Conservation (phyloP, 805 yeast genomes). For the Saccharomycopsis sp. region DNA sequence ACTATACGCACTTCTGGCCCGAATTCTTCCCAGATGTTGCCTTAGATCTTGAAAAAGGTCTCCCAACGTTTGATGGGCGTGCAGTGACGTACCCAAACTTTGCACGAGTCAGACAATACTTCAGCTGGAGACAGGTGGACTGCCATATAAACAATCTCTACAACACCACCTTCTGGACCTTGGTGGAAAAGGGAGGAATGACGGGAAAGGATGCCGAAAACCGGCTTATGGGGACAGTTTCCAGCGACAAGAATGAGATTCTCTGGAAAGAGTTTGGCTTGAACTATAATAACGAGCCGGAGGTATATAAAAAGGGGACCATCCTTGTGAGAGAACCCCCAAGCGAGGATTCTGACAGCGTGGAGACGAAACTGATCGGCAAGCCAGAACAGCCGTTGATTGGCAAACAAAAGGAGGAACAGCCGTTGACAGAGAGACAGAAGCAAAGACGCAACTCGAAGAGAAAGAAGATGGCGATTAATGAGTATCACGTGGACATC, state of each 20-base stretch:
- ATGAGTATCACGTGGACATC: slow-evolving; percentile 49
- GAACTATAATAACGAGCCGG: slow-evolving; percentile 88
- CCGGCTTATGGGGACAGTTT: slow-evolving; percentile 64
- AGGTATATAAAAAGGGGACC: slow-evolving; percentile 82
- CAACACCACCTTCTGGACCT: slow-evolving; percentile 87
- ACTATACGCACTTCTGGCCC: slow-evolving; percentile 66
- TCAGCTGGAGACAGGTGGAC: slow-evolving; percentile 94
- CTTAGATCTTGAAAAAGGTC: slow-evolving; percentile 29
- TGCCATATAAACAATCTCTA: slow-evolving; percentile 93
- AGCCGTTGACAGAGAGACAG: neutral
- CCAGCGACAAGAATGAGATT: slow-evolving; percentile 85
- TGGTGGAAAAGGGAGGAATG: slow-evolving; percentile 63
- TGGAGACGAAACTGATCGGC: too few species aligned
- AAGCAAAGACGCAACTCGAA: slow-evolving; percentile 41
- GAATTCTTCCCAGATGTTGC: slow-evolving; percentile 43
- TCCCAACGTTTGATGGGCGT: slow-evolving; percentile 89
- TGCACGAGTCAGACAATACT: slow-evolving; percentile 62
- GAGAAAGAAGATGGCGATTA: slow-evolving; percentile 41
- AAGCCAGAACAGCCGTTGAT: slow-evolving; percentile 15
- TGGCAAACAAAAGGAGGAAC: neutral
- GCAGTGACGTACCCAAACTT: slow-evolving; percentile 78
- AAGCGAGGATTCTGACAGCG: too few species aligned
- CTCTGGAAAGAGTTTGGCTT: slow-evolving; percentile 70
- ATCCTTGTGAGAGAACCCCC: slow-evolving; percentile 44
- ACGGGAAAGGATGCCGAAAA: slow-evolving; percentile 79